Evolutionary conservation across 257 asterid genomes (phyloP).

Genomic region (Nemophila menziesii): DNA sequence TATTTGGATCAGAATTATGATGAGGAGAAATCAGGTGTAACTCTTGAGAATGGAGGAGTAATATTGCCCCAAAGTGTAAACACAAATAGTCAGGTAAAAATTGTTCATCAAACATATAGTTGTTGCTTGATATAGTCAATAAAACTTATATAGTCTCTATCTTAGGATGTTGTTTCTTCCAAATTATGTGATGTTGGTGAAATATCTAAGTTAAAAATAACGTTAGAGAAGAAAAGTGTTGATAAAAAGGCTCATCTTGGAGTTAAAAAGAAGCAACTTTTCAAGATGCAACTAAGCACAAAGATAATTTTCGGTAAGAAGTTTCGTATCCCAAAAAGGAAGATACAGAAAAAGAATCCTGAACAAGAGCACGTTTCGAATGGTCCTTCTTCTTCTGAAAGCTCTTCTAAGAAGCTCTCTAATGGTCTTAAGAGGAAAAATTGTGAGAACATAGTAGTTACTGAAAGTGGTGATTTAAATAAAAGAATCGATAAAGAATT

Average conservation of each 20-base stretch:
- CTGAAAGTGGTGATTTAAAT: conserved; percentile 9
- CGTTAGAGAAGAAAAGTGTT: conserved; percentile 10
- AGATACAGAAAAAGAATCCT: conserved; percentile 17
- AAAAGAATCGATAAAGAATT: conserved; percentile 18
- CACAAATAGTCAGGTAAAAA: conserved; percentile 21
- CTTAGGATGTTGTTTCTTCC: conserved; percentile 32
- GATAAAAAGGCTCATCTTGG: conserved; percentile 14
- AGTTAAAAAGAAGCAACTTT: conserved; percentile 29
- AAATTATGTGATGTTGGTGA: conserved; percentile 12
- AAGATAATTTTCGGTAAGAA: conserved; percentile 44
- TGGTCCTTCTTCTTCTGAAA: conserved; percentile 31
- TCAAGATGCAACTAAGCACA: conserved; percentile 40
- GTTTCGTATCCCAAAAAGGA: conserved; percentile 35
- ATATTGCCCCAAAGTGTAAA: not conserved
- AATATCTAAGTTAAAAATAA: conserved; percentile 10
- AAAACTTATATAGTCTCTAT: not conserved
- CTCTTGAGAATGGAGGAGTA: not conserved
- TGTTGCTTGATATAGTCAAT: not conserved
- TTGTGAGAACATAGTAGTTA: conserved; percentile 12
- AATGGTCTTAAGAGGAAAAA: conserved; percentile 14
- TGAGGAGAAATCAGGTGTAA: conserved; percentile 2
- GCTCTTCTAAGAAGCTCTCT: conserved; percentile 14
- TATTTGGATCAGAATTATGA: not conserved
- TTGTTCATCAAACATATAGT: conserved; percentile 1
- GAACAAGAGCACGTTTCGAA: conserved; percentile 10